Percentiles rank a stretch among this genome's conserved stretches.
Evolutionary conservation across 192 early-diverging fungal genomes (phyloP).

Genomic region (Phlyctochytrium arcticum): DNA sequence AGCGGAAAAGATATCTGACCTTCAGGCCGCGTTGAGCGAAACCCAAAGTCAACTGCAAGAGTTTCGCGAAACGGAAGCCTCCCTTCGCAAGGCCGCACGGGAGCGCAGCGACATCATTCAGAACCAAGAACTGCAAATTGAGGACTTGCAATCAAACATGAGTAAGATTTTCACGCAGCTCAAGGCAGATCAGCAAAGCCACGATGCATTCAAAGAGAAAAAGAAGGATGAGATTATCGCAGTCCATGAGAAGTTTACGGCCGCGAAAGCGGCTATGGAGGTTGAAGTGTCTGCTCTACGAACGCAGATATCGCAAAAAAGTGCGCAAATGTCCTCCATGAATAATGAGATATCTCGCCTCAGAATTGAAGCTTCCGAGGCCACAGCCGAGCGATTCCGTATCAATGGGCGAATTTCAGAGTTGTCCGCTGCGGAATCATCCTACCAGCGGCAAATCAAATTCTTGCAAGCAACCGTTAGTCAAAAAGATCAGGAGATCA

Average conservation of each 20-base stretch:
- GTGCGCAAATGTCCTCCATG: constrained; percentile 11
- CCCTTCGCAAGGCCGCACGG: constrained; percentile 22
- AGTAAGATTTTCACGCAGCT: constrained; percentile 16
- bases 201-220: constrained; percentile 31
- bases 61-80: constrained; percentile 32
- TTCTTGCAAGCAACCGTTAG: constrained; percentile 30
- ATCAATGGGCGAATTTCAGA: constrained; percentile 44
- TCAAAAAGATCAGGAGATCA: constrained; percentile 40
- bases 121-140: constrained; percentile 17
- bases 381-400: constrained; percentile 25
- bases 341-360: constrained; percentile 30
- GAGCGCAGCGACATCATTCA: constrained; percentile 35
- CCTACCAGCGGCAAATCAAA: constrained; percentile 28
- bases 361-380: constrained; percentile 32
- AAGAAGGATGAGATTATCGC: constrained; percentile 47
- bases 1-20: constrained; percentile 39
- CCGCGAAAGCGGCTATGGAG: constrained; percentile 45
- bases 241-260: constrained; percentile 46
- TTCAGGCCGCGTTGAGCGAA: constrained; percentile 31
- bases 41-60: constrained; percentile 39
- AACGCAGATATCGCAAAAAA: constrained; percentile 29
- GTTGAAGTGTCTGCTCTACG: constrained; percentile 32
- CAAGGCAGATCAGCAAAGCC: not conserved
- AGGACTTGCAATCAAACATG: constrained; percentile 24
- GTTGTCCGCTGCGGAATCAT: constrained; percentile 26